Percentiles rank a stretch among this genome's conserved stretches.
These are phyloP conservation scores for Cyclotella baltica DNA, from an alignment of 108 stramenopile genomes.

Conservation along the genomic window DNA sequence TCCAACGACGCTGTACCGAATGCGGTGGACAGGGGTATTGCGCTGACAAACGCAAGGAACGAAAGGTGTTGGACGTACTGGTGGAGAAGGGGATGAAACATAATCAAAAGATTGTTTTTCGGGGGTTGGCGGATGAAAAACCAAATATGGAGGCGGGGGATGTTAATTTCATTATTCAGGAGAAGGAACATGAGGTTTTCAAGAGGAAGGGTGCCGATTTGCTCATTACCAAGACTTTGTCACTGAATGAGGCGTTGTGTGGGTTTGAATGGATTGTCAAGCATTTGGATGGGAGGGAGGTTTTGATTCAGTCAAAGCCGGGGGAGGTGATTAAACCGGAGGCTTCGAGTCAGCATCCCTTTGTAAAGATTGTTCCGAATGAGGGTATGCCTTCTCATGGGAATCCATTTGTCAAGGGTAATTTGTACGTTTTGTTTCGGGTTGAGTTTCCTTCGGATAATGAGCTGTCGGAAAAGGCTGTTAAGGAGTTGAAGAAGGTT, in stretches of 20 bases:
- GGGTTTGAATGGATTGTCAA: conserved; percentile 93
- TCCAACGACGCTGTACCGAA: conserved; percentile 81
- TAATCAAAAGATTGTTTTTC: conserved; percentile 94
- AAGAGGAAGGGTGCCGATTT: conserved; percentile 98
- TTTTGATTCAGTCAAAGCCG: conserved; percentile 87
- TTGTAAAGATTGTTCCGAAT: conserved; percentile 86
- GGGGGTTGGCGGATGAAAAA: conserved; percentile 96
- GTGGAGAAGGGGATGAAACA: conserved; percentile 97
- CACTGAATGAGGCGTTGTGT: conserved; percentile 95
- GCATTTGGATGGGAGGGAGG: conserved; percentile 91
- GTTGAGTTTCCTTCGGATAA: conserved; percentile 88
- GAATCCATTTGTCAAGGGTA: conserved; percentile 96
- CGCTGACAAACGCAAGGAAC: conserved; percentile 83
- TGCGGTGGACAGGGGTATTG: conserved; percentile 88
- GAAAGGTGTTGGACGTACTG: conserved; percentile 94
- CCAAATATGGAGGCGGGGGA: conserved; percentile 96
- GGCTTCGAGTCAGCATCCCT: conserved; percentile 70
- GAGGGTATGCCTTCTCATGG: conserved; percentile 97
- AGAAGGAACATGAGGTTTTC: conserved; percentile 96
- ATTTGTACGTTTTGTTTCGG: conserved; percentile 93
- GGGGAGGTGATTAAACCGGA: conserved; percentile 92
- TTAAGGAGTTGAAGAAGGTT: conserved; percentile 63
- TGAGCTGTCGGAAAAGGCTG: conserved; percentile 57
- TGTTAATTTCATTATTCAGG: conserved; percentile 97
- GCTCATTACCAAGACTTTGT: conserved; percentile 90